These are phyloP conservation scores for Stephania cephalantha DNA, from an alignment of 164 flowering plant genomes.

Conservation along the genomic window DNA sequence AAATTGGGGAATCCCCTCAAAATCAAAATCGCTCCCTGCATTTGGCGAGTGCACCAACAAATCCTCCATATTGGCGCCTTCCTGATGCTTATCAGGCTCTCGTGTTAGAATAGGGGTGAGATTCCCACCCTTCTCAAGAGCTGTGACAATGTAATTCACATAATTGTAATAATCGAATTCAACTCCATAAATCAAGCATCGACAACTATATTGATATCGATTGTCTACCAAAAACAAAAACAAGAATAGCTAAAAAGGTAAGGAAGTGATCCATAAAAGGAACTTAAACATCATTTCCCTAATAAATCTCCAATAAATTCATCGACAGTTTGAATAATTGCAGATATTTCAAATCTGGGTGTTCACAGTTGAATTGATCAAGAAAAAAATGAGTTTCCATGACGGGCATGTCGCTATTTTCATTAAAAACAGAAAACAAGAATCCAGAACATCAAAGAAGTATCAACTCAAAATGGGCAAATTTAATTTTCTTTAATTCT, in stretches of 20 bases:
- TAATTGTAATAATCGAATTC: not conserved
- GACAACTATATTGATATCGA: not conserved
- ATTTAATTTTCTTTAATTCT: not conserved
- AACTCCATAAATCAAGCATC: not conserved
- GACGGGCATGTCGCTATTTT: not conserved
- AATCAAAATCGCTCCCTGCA: conserved; percentile 63
- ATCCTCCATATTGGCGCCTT: conserved; percentile 75
- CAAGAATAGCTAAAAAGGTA: not conserved
- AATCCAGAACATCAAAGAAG: not conserved
- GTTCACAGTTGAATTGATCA: not conserved
- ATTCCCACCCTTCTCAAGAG: conserved; percentile 58
- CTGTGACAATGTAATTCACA: conserved; percentile 5
- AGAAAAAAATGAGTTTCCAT: not conserved
- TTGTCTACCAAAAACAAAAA: not conserved
- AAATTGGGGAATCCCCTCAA: conserved; percentile 63
- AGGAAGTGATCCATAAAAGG: not conserved
- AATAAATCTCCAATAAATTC: not conserved
- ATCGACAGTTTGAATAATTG: not conserved
- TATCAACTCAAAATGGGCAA: not conserved
- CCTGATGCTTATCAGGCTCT: conserved; percentile 75
- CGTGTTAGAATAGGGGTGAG: conserved; percentile 50
- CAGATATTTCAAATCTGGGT: not conserved
- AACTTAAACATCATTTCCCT: not conserved
- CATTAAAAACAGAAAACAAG: too few relatives aligned
- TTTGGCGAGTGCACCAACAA: conserved; percentile 77